A percentile compares a stretch with the other conserved stretches of the same genome.
Evolutionary conservation across 352 stramenopile genomes (phyloP).

Genomic region (Globisporangium cederbergense): DNA sequence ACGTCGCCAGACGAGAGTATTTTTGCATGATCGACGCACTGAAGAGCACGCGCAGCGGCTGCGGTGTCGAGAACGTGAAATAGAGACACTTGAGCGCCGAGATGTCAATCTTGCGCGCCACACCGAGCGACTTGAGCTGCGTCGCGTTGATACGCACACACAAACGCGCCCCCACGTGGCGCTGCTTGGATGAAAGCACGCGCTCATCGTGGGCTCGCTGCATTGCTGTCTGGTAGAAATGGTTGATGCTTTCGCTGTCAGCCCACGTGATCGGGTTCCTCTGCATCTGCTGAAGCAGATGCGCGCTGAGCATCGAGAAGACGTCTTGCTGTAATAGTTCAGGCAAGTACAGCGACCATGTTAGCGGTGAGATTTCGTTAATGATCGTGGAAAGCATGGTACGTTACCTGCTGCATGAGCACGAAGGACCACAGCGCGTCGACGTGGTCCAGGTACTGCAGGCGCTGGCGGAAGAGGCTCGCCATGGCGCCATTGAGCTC

Average conservation of each 20-base stretch:
- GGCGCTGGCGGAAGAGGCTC: constrained; percentile 44
- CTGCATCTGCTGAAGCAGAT: constrained; percentile 53
- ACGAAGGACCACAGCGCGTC: constrained; percentile 54
- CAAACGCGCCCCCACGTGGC: constrained; percentile 39
- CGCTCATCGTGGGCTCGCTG: constrained; percentile 47
- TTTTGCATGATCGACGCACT: constrained; percentile 53
- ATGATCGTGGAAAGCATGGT: too few relatives aligned
- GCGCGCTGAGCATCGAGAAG: constrained; percentile 42
- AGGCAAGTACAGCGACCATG: background rate
- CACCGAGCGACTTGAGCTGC: constrained; percentile 32
- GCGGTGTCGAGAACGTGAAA: constrained; percentile 46
- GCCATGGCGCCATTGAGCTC: constrained; percentile 46
- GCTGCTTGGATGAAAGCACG: constrained; percentile 30
- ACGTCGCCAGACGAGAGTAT: constrained; percentile 51
- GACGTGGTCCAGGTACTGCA: constrained; percentile 50
- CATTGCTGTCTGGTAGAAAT: constrained; percentile 47
- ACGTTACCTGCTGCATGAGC: constrained; percentile 65
- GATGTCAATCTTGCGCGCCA: constrained; percentile 45
- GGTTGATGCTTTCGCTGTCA: constrained; percentile 51
- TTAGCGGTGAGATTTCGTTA: background rate
- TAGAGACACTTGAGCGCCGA: constrained; percentile 52
- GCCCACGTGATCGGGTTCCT: constrained; percentile 53
- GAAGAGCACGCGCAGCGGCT: constrained; percentile 61
- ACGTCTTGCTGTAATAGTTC: constrained; percentile 53
- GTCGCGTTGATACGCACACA: constrained; percentile 50